Evolutionary conservation across 2,329 filamentous ascomycete species (phyloP), one percentile per base, ranked within the genome.

Genomic region (Chaetomiaceae sp.): DNA sequence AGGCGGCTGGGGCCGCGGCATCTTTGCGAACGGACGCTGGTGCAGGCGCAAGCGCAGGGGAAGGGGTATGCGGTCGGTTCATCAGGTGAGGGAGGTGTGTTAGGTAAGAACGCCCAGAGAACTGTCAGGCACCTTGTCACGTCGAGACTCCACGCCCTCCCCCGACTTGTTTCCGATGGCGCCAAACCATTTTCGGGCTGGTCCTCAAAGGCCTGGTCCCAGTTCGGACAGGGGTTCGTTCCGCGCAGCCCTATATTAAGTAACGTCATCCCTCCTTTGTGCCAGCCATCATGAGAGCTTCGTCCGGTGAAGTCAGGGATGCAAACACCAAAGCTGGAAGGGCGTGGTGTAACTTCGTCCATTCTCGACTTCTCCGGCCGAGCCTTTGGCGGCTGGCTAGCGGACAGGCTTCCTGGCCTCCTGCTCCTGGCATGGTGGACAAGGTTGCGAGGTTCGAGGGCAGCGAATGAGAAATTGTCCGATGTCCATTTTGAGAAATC

Each of bases 171-270:
- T 31, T 43, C 52, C 55, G 57, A 58, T 59, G 54, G 55, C 53
- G 53, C 58, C 56, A 60, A 57, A 53, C 59, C 55, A 27, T 43
- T 59, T 12, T 58, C 52, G 12, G 57, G 56, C 19, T 38, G 25
- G 52, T 16, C 23, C 48, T 55, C 51, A 48, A 31, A 43, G 33
- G 44, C 55, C 50, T 43, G 50, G 51, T 56, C 47, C 56, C 50
- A 39, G 52, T 44, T 37, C 7, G 31, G 35, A 43, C 44, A 50
- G 14, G 48, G 49, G 47, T 47, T 31, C 16, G 20, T 44, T 41
- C 45, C 56, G 58, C 51, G 56, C 58, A 62, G 60, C 60, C 59
- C 58, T 62, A 60, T 58, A 58, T 58, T 61, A 60, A 59, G 58
- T 53, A 62, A 61, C 58, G 57, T 59, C 57, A 60, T 59, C 38